phyloP scores from a whole-genome alignment of 345 rosid species.

The Eucalyptus rudis region DNA sequence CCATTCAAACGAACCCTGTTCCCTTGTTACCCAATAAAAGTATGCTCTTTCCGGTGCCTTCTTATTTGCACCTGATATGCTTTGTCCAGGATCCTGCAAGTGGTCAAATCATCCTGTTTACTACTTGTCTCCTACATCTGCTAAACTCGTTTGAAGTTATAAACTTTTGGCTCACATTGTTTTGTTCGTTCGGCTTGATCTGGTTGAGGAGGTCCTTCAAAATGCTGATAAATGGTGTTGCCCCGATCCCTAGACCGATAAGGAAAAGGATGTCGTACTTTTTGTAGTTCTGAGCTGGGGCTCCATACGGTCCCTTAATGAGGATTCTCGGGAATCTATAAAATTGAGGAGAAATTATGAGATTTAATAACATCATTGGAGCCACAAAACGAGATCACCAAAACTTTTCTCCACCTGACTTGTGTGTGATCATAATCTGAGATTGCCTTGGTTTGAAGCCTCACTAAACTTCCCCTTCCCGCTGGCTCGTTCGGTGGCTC shows the following conservation, averaged over 20 bases:
- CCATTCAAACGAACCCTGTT: constrained; percentile 96
- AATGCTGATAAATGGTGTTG: constrained; percentile 94
- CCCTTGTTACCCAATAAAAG: constrained; percentile 95
- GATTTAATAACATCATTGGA: background rate
- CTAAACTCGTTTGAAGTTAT: background rate
- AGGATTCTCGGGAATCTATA: constrained; percentile 63
- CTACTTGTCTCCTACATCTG: background rate
- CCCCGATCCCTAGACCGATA: constrained; percentile 88
- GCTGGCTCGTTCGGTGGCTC: constrained; percentile 30
- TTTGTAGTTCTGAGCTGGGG: constrained; percentile 85
- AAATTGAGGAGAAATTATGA: background rate
- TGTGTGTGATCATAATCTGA: constrained; percentile 30
- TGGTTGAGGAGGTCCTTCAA: constrained; percentile 68
- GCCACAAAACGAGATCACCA: background rate
- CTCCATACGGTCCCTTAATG: constrained; percentile 90
- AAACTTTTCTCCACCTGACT: constrained; percentile 9
- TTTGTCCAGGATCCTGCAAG: background rate
- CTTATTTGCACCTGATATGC: background rate
- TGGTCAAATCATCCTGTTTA: background rate
- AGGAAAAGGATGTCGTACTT: constrained; percentile 72
- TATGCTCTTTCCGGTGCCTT: constrained; percentile 83
- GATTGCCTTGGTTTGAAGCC: constrained; percentile 56
- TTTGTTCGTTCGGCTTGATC: constrained; percentile 29
- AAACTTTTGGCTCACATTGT: constrained; percentile 9
- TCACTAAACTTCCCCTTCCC: constrained; percentile 32